Percentiles rank a stretch among this genome's conserved stretches.
These are phyloP conservation scores for Pseudocercospora ulei DNA, from an alignment of 2,329 filamentous ascomycete species.

Conservation along the genomic window DNA sequence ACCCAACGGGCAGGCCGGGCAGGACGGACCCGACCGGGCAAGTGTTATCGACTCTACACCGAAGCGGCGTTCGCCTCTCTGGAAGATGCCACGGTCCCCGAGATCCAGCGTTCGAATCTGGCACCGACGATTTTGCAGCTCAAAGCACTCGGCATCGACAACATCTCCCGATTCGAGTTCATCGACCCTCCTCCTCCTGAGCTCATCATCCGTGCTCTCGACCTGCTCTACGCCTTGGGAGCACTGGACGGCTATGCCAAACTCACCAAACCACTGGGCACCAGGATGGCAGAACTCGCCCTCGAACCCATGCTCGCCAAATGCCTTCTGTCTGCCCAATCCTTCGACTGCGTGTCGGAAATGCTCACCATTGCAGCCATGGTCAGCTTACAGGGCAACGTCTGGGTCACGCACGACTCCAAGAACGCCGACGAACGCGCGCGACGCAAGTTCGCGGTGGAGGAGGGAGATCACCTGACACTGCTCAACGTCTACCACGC, in stretches of 20 bases:
- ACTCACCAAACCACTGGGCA: slow-evolving; percentile 76
- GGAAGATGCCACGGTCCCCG: slow-evolving; percentile 65
- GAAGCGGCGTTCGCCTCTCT: slow-evolving; percentile 60
- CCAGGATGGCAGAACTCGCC: slow-evolving; percentile 83
- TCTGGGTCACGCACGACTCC: slow-evolving; percentile 73
- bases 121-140: slow-evolving; percentile 81
- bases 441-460: slow-evolving; percentile 72
- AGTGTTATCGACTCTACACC: slow-evolving; percentile 88
- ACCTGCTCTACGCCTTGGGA: slow-evolving; percentile 76
- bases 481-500: slow-evolving; percentile 87
- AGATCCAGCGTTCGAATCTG: slow-evolving; percentile 86
- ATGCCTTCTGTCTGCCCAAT: slow-evolving; percentile 63
- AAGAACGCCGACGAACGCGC: slow-evolving; percentile 65
- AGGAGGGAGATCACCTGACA: slow-evolving; percentile 89
- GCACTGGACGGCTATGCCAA: slow-evolving; percentile 84
- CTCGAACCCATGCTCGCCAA: slow-evolving; percentile 95
- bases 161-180: slow-evolving; percentile 83
- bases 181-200: slow-evolving; percentile 75
- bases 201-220: slow-evolving; percentile 73
- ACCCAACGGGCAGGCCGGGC: slow-evolving; percentile 82
- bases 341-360: slow-evolving; percentile 71
- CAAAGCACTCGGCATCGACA: slow-evolving; percentile 90
- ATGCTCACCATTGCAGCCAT: slow-evolving; percentile 89
- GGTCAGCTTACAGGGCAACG: slow-evolving; percentile 71
- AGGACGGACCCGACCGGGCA: slow-evolving; percentile 78